Base-by-base conservation (phyloP, 495 filamentous ascomycete genomes). In the Cairneyella variabilis region DNA sequence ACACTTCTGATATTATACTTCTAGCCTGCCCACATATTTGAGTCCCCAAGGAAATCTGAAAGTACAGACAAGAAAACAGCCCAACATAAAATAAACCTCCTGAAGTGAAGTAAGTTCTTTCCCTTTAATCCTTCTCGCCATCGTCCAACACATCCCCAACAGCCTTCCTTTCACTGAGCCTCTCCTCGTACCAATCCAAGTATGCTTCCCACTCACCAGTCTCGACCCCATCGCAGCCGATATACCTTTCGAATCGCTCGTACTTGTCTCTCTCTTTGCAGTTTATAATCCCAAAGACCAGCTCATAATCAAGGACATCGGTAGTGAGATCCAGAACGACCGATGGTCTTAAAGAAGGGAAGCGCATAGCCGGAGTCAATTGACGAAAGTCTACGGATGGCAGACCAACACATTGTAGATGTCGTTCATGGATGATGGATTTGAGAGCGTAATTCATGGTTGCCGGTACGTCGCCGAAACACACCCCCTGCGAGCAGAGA, bases 161-260 rank as follows among this genome's bases (percentile, higher is more conserved):
- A 32, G 14, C 28, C 28, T 32, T 6, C 28, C 28, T 7, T 14
- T 14, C 28, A 32, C 28, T 32, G 28, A 32, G 14, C 6, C 6
- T 32, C 14, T 32, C 28, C n/a, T n/a, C n/a, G n/a, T n/a, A n/a
- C n/a, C n/a, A n/a, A n/a, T n/a, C n/a, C n/a, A n/a, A n/a, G 66
- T 91, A 95, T 62, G 80, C 84, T 57, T 85, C 84, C 67, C 86
- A 90, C 50, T 69, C 55, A 3, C 64, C 65, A 34, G 71, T 72
- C 32, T 75, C 61, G 26, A 70, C 68, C 11, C 59, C 63, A 23
- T 61, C 68, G 25, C 79, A 74, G 7, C 73, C 76, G 38, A 77
- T 74, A 5, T 75, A 77, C 6, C 76, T 80, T 42, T 85, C 79
- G 10, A 84, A 62, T 41, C 80, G 88, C 0, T 84, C 92, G 69